Conservation (phyloP, 176 grass and related monocot genomes). For the Sorghum bicolor region Sorghum_bicolor_NCBIv3 NC_012870.2:75399501-75400000, state of each 20-base stretch:
- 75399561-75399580: slow-evolving; percentile 91
- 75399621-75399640: slow-evolving; percentile 99
- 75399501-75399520: slow-evolving; percentile 69
- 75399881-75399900: no score
- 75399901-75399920: no score
- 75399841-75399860: no score
- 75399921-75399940: no score
- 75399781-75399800: no score
- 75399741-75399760: slow-evolving; percentile 33
- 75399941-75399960: no score
- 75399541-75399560: slow-evolving; percentile 80
- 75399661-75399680: slow-evolving; percentile 99
- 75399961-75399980: no score
- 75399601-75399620: slow-evolving; percentile 97
- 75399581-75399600: slow-evolving; percentile 99
- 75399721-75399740: slow-evolving; percentile 99
- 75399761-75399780: neutral
- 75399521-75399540: slow-evolving; percentile 92
- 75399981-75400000: no score
- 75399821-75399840: no score
- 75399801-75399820: no score
- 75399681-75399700: slow-evolving; percentile 86
- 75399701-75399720: slow-evolving; percentile 90
- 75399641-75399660: slow-evolving; percentile 85
- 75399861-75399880: no score